Evolutionary conservation across 257 asterid species (phyloP).

Genomic region (Nicotiana paniculata): DNA sequence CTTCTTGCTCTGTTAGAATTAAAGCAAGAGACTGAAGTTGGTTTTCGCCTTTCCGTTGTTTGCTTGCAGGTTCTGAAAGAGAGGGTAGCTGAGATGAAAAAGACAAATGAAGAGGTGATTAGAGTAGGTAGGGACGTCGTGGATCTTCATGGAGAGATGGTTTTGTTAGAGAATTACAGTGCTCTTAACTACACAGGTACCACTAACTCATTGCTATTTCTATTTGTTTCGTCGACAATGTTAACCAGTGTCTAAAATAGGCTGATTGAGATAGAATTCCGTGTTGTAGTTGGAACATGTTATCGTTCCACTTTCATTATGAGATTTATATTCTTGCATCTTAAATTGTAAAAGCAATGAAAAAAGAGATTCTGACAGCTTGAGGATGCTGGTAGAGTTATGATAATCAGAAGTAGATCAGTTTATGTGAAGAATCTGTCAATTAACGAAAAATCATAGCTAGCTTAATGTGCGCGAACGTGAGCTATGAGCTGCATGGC

Average conservation of each 20-base stretch:
- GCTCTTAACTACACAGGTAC: constrained; percentile 85
- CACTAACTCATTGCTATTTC: background rate
- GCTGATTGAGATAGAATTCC: too few species aligned
- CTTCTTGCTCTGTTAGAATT: background rate
- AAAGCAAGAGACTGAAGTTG: background rate
- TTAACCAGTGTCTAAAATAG: background rate
- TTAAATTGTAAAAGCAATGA: background rate
- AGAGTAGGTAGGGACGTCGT: constrained; percentile 58
- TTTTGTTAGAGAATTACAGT: constrained; percentile 75
- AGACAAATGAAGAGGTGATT: constrained; percentile 41
- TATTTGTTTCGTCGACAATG: background rate
- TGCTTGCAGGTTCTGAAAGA: constrained; percentile 53
- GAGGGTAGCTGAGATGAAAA: constrained; percentile 33
- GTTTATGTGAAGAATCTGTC: background rate
- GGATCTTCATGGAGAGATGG: constrained; percentile 90
- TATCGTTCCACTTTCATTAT: background rate
- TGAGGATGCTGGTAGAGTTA: background rate
- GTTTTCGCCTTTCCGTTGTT: background rate
- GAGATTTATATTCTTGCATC: background rate
- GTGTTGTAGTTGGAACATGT: background rate
- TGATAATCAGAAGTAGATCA: too few species aligned
- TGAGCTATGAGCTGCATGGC: background rate
- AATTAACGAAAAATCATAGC: background rate
- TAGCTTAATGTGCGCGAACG: background rate
- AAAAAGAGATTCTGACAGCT: background rate